Evolutionary conservation across 139 green algal species (phyloP), one percentile per base, ranked within the genome.

Genomic region (Chlamydomonas sp.): DNA sequence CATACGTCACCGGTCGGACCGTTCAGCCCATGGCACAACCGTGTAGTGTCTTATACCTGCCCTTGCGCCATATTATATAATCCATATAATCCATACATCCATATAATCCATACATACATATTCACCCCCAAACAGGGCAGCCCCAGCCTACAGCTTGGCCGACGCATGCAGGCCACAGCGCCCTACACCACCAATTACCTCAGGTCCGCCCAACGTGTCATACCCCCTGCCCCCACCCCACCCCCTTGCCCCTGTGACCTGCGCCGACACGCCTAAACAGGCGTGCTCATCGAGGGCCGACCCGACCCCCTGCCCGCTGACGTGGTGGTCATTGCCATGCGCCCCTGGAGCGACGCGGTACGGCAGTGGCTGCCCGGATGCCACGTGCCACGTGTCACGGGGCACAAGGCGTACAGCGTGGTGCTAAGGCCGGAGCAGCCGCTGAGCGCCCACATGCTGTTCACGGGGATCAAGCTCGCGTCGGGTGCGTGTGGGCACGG

Each of bases 401-500:
- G 93, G 0, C 92, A 96, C n/a, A 98, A 97, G 85, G 92, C 93
- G 63, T 93, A 97, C 93, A 95, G 90, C 77, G 93, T 96, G n/a
- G 87, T 98, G 61, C 20, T 98, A 20, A 76, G 81, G 8, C 88
- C 92, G 2, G 17, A 89, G 59, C 57, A 81, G 14, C 78, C 96
- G 10, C 96, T 97, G 85, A 89, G 63, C 57, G 61, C 63, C 62
- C 77, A 89, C 57, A 89, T 85, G 79, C 90, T 92, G 8, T 90
- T 92, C 85, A 92, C 86, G 2, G 88, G 69, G 58, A 86, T 90
- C 77, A 78, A 85, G 69, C 86, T 85, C 67, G 67, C 77, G 5
- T 80, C 85, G 75, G 84, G 89, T 91, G 73, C 17, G 67, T 1
- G 15, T 49, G 31, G 31, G 31, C 31, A 49, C 31, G 31, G 31